Base-by-base conservation (phyloP, 2,329 filamentous ascomycete genomes). In the Trichoderma citrinoviride region DNA sequence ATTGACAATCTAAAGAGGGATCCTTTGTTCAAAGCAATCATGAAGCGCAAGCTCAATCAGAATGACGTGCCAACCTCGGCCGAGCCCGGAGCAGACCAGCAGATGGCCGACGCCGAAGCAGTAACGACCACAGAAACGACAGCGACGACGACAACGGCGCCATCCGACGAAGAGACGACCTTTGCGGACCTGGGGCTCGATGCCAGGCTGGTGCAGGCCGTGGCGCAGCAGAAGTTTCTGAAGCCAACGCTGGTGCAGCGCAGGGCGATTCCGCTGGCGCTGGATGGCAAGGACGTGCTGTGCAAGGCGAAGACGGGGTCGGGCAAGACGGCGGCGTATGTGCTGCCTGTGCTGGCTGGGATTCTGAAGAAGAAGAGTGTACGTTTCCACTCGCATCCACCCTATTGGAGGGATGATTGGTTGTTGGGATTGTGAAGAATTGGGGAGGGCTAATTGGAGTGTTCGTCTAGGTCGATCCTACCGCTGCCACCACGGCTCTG, bases 291-390 rank as follows among this genome's bases (percentile, higher is more conserved):
- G 73, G 93, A 98, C 82, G 88, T 99, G 54, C 82, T 98, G 44
- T 93, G 93, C 62, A 93, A 94, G 73, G 92, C 94, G 43, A 96
- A 94, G 77, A 98, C 95, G 5, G 95, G 95, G 14, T 97, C 93
- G 4, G 95, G 95, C 70, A 99, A 99, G 83, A 99, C 95, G 12
- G 92, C 92, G n/a, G 94, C 95, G 56, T 98, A 98, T 75, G 81
- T 97, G 7, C 83, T 99, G 47, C 95, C 95, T 1, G 84, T 97
- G n/a, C 79, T 99, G 17, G 90, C 97, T 70, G 85, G 86, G 41
- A 91, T 97, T 67, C 80, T 99, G 64, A 91, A 90, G 74, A 86
- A 87, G 69, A 97, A 97, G 78, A 78, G 84, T 71, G 87, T 89
- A 76, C 19, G 79, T 68, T 10, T n/a, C 8, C 3, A 0, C 17